These are phyloP conservation scores for Elaeis oleifera DNA, from an alignment of 202 grass and related monocot species.

Conservation along the genomic window DNA sequence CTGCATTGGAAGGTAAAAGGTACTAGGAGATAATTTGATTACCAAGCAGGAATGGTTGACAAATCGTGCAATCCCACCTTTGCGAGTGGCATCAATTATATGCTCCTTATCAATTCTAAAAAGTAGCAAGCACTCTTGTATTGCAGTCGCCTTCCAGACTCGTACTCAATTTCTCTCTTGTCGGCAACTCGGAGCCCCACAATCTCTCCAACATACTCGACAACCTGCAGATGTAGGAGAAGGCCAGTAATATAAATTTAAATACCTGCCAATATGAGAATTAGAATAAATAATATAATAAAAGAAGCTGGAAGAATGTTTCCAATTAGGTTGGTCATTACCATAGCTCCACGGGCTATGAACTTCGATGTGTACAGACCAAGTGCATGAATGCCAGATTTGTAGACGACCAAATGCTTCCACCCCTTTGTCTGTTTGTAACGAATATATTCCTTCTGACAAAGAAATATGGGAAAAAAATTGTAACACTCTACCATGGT, in stretches of 20 bases:
- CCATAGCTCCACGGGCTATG: slow-evolving; percentile 78
- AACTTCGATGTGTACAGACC: slow-evolving; percentile 86
- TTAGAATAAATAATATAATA: too few relatives aligned
- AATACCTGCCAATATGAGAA: too few relatives aligned
- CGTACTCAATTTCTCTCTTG: slow-evolving; percentile 77
- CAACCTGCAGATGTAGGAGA: slow-evolving; percentile 44
- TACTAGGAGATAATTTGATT: neutral
- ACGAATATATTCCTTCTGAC: slow-evolving; percentile 63
- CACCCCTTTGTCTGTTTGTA: slow-evolving; percentile 64
- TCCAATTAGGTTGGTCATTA: slow-evolving; percentile 14
- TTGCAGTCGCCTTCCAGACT: slow-evolving; percentile 65
- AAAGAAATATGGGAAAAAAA: slow-evolving; percentile 20
- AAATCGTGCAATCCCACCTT: slow-evolving; percentile 92
- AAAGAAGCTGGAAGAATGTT: too few relatives aligned
- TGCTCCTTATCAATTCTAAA: slow-evolving; percentile 86
- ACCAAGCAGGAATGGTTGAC: slow-evolving; percentile 93
- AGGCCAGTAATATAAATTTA: slow-evolving; percentile 10
- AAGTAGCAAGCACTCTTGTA: slow-evolving; percentile 91
- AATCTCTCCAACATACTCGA: slow-evolving; percentile 91
- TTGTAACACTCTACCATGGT: neutral
- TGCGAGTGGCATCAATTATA: slow-evolving; percentile 85
- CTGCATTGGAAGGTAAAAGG: too few relatives aligned
- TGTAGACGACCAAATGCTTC: slow-evolving; percentile 90
- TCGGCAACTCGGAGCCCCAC: slow-evolving; percentile 72
- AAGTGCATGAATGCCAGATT: slow-evolving; percentile 92